These are phyloP conservation scores for Globisporangium emineosum DNA, from an alignment of 352 stramenopile species.

Conservation along the genomic window DNA sequence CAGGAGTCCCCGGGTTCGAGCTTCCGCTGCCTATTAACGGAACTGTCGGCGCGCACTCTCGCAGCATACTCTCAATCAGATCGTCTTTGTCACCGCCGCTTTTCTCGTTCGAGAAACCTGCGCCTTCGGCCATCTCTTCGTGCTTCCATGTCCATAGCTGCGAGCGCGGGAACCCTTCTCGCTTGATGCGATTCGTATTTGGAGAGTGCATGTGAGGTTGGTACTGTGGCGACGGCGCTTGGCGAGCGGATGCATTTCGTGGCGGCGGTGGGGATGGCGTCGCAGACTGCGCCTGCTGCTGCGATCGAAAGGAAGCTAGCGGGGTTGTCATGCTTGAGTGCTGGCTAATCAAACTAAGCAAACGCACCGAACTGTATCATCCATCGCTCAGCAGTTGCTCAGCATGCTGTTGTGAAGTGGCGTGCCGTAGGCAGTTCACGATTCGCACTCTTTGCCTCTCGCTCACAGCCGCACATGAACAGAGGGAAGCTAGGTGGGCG, in stretches of 20 bases:
- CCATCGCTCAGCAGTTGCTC: not conserved
- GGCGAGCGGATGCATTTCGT: not conserved
- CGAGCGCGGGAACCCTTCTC: constrained; percentile 48
- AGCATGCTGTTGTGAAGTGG: not conserved
- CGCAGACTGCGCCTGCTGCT: not conserved
- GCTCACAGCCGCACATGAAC: too few species aligned
- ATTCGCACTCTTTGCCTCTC: too few species aligned
- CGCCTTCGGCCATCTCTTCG: constrained; percentile 2
- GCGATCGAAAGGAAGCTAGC: not conserved
- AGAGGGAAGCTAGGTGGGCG: too few species aligned
- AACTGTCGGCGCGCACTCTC: constrained; percentile 35
- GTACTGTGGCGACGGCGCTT: not conserved
- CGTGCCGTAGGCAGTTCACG: too few species aligned
- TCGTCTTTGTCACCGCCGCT: constrained; percentile 25
- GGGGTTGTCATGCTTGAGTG: not conserved
- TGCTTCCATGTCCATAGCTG: constrained; percentile 60
- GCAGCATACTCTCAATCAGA: constrained; percentile 53
- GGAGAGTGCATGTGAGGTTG: constrained; percentile 12
- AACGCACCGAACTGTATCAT: not conserved
- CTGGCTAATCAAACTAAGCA: not conserved
- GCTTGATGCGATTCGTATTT: constrained; percentile 16
- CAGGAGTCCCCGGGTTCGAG: constrained; percentile 10
- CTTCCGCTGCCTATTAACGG: constrained; percentile 5
- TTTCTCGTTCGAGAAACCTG: not conserved
- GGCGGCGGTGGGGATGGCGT: constrained; percentile 4